These are phyloP conservation scores for Skeletonema marinoi DNA, from an alignment of 108 stramenopile genomes.

Conservation along the genomic window DNA sequence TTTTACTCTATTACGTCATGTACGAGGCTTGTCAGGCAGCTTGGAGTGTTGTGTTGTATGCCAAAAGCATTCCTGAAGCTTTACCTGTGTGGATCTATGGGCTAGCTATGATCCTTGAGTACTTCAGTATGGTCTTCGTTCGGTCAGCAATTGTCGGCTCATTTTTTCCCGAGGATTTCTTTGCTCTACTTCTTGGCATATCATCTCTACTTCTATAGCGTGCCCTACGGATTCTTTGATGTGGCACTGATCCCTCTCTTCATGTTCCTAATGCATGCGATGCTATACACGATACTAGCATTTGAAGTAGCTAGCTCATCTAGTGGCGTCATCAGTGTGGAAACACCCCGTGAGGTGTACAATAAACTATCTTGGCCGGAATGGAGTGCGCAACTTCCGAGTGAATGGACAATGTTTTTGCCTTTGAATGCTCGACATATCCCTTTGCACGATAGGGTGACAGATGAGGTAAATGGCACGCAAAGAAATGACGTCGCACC, in stretches of 20 bases:
- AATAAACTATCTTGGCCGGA: slow-evolving; percentile 70
- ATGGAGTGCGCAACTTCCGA: slow-evolving; percentile 52
- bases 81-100: slow-evolving; percentile 67
- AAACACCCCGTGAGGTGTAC: slow-evolving; percentile 66
- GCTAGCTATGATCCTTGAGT: slow-evolving; percentile 70
- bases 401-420: slow-evolving; percentile 71
- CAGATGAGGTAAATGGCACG: slow-evolving; percentile 10
- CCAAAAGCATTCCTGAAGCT: slow-evolving; percentile 58
- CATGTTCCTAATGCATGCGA: slow-evolving; percentile 50
- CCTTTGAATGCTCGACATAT: slow-evolving; percentile 54
- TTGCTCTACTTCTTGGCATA: slow-evolving; percentile 61
- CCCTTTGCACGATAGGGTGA: slow-evolving; percentile 38
- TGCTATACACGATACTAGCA: slow-evolving; percentile 61
- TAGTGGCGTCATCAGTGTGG: slow-evolving; percentile 55
- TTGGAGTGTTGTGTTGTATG: slow-evolving; percentile 65
- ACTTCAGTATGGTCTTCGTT: slow-evolving; percentile 68
- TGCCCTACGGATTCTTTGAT: slow-evolving; percentile 67
- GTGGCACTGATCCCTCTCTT: slow-evolving; percentile 57
- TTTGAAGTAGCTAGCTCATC: slow-evolving; percentile 60
- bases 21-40: slow-evolving; percentile 75
- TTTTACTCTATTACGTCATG: slow-evolving; percentile 68
- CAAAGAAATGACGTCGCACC: neutral
- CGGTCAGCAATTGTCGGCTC: slow-evolving; percentile 44
- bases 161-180: slow-evolving; percentile 64
- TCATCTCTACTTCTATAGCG: slow-evolving; percentile 70